A percentile compares a stretch with the other conserved stretches of the same genome.
These are phyloP conservation scores for Globisporangium cederbergense DNA, from an alignment of 352 stramenopile species.

Conservation along the genomic window DNA sequence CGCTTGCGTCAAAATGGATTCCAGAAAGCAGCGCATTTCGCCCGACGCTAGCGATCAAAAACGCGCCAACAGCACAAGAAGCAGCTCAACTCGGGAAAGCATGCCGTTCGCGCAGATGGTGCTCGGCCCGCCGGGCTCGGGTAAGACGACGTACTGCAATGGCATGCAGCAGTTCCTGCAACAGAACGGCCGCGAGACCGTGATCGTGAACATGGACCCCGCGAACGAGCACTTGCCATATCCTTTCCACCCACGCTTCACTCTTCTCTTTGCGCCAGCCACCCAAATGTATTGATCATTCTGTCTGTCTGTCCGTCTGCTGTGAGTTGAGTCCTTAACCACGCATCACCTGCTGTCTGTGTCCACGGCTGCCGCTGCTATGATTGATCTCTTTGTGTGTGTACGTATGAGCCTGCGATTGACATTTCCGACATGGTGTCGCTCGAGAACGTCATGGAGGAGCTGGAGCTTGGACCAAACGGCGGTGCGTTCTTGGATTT, in stretches of 20 bases:
- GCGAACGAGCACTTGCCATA: conserved; percentile 91
- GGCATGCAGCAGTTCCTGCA: conserved; percentile 94
- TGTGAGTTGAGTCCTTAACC: conserved; percentile 3
- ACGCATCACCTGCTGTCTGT: not conserved
- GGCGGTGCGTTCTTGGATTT: conserved; percentile 52
- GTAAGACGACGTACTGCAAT: conserved; percentile 99
- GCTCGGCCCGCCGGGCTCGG: conserved; percentile 75
- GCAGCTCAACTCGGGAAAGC: not conserved
- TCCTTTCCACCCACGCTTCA: conserved; percentile 8
- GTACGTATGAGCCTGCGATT: conserved; percentile 64
- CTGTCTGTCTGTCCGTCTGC: not conserved
- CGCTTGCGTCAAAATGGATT: too few species aligned
- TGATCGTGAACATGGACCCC: conserved; percentile 98
- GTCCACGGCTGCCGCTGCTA: not conserved
- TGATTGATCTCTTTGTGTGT: not conserved
- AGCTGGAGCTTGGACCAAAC: conserved; percentile 96
- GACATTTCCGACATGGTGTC: conserved; percentile 97
- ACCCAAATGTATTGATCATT: not conserved
- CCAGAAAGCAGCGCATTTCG: too few species aligned
- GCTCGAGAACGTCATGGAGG: conserved; percentile 92
- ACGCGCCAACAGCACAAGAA: not conserved
- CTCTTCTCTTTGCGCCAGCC: not conserved
- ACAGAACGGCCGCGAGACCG: conserved; percentile 56
- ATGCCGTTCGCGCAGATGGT: conserved; percentile 80
- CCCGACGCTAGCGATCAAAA: not conserved